A percentile compares a stretch with the other conserved stretches of the same genome.
phyloP scores from a whole-genome alignment of 1,284 basidiomycete genomes.

The Microbotryum intermedium region DNA sequence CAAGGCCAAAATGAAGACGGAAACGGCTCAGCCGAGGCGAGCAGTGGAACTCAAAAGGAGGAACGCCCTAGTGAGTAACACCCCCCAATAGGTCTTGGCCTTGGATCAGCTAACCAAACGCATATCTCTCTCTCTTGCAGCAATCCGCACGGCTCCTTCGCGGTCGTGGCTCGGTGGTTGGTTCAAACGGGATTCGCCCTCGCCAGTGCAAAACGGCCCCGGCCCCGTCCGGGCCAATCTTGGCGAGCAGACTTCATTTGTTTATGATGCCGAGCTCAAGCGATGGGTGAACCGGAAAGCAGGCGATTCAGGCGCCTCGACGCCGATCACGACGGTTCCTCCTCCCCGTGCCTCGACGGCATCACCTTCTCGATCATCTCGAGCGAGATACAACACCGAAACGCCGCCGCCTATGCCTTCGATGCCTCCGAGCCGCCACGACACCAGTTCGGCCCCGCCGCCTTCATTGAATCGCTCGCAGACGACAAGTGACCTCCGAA shows the following conservation, averaged over 20 bases:
- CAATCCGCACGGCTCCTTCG: constrained; percentile 27
- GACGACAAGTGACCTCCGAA: constrained; percentile 16
- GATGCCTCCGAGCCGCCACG: constrained; percentile 5
- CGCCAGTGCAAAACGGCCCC: constrained; percentile 34
- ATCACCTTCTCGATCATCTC: constrained; percentile 53
- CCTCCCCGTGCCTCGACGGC: constrained; percentile 69
- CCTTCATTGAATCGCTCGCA: constrained; percentile 17
- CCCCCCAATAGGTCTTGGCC: not conserved
- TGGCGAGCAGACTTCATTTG: constrained; percentile 83
- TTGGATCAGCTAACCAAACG: not conserved
- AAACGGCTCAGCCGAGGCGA: constrained; percentile 12
- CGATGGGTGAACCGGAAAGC: constrained; percentile 95
- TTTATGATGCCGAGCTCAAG: constrained; percentile 89
- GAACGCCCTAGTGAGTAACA: too few species aligned
- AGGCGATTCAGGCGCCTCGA: constrained; percentile 50
- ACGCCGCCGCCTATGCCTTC: constrained; percentile 19
- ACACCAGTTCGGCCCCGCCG: constrained; percentile 1
- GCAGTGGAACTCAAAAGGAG: constrained; percentile 32
- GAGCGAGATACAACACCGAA: constrained; percentile 39
- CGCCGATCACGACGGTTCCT: constrained; percentile 43
- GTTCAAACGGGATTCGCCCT: constrained; percentile 41
- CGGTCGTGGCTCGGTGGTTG: constrained; percentile 66
- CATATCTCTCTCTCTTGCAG: constrained; percentile 2
- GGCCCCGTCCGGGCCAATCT: constrained; percentile 81
- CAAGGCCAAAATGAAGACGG: not conserved